Base-by-base conservation (phyloP, 1,139 yeast species). In the Kazachstania sp. region DNA sequence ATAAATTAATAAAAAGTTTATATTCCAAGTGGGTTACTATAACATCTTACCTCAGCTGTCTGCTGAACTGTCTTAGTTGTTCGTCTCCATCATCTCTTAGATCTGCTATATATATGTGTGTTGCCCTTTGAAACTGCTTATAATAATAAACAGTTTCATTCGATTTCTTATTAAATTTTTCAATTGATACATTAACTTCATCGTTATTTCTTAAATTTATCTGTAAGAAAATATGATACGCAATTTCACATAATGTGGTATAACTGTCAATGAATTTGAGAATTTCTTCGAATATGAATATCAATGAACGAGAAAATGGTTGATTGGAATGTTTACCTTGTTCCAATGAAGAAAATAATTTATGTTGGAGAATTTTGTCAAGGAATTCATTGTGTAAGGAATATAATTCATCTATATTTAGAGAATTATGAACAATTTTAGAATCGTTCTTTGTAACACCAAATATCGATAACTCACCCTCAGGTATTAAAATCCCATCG, bases 371-470 rank as follows among this genome's bases (percentile, higher is more conserved):
- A 13, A 63, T 55, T 7, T 50, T 51, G 13, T 48, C 35, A 34
- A 63, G 45, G 40, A 52, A 63, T 2, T 44, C 45, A 37, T 57
- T 53, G 43, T 63, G 67, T 15, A 56, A 29, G 3, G 31, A 28
- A n/a, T 57, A 54, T 16, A 63, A 45, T 35, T 61, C 58, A 16
- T 63, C 65, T 20, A 63, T 58, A 39, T 56, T 59, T n/a, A 51
- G 48, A 20, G 35, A 31, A 12, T 38, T 12, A 16, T 32, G 34
- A 2, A 37, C 15, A 32, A 23, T 18, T 8, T 40, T 23, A 2
- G 42, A 36, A 18, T 16, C 35, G n/a, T 26, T 16, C 5, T 39
- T 23, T 8, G 42, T 8, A n/a, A 37, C 47, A 32, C 26, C 42
- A 19, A 46, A 42, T 37, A 41, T 29, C 37, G 39, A 34, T 8